Base-by-base conservation (phyloP, 352 stramenopile genomes). In the Peronospora farinosa region DNA sequence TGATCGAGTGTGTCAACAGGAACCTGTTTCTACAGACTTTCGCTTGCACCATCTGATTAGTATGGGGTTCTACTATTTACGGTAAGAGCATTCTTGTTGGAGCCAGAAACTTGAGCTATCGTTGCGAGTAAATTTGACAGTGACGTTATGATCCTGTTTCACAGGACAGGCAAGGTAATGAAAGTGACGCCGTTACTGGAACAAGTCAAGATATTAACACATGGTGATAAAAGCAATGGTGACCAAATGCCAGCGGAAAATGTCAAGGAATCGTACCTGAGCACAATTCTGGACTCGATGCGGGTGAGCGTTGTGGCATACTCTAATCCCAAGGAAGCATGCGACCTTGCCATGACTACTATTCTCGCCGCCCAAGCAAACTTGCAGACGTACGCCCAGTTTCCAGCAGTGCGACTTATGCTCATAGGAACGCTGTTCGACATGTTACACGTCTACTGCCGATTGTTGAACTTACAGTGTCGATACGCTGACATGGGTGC, bases 401-500 rank as follows among this genome's bases (percentile, higher is more conserved):
- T 69, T 37, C 56, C 61, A 2, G 62, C 65, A 16, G 52, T 84
- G 8, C 57, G 75, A 21, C 23, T 72, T 2, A 65, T 90, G 52
- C 60, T 88, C 33, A 60, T 82, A 21, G 71, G 60, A 8, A 69
- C 66, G 7, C 54, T 90, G 21, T 83, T 90, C 38, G 79, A 90
- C 49, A 79, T 84, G 74, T 62, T 88, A 1, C 59, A 81, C 41
- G 40, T 72, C 28, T 82, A 85, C 42, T 90, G 79, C 25, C 48
- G 67, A n/a, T 49, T 88, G 10, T 65, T 82, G 21, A 47, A 47
- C 1, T 53, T 84, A 32, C 76, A 90, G 40, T 82, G 71, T 37
- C 62, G 77, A 33, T 87, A 85, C 53, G 69, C 63, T 33, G 79
- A 86, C 36, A 76, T 90, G 65, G 79, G 74, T 4, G 54, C 59